phyloP scores from a whole-genome alignment of 352 stramenopile genomes.

The Globisporangium splendens region DNA sequence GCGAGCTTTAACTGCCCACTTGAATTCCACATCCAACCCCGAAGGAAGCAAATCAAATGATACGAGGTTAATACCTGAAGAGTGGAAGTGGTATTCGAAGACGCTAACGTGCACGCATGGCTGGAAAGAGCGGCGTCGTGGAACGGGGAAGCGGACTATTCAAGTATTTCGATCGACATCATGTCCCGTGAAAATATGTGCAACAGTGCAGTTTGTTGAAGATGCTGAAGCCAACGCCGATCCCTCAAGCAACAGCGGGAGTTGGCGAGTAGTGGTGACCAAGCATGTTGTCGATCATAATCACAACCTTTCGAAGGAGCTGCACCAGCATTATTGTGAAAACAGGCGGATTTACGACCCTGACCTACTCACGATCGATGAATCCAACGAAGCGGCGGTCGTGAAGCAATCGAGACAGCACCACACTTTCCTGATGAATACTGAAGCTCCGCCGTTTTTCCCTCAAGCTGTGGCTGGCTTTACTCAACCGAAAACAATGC shows the following conservation, averaged over 20 bases:
- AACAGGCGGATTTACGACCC: constrained; percentile 79
- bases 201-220: constrained; percentile 59
- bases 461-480: no score
- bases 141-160: constrained; percentile 57
- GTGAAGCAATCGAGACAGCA: constrained; percentile 17
- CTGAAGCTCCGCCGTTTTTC: no score
- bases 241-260: constrained; percentile 6
- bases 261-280: constrained; percentile 71
- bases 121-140: constrained; percentile 76
- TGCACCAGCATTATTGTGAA: constrained; percentile 75
- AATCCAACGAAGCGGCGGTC: constrained; percentile 26
- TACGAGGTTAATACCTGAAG: constrained; percentile 47
- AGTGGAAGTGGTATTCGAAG: constrained; percentile 82
- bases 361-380: constrained; percentile 59
- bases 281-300: constrained; percentile 78
- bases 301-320: constrained; percentile 69
- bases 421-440: background rate
- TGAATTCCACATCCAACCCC: background rate
- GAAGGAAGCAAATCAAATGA: constrained; percentile 6
- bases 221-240: background rate
- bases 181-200: constrained; percentile 79
- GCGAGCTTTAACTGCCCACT: background rate
- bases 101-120: constrained; percentile 76
- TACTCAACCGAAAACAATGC: no score
- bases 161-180: constrained; percentile 61